These are phyloP conservation scores for Lepiota venenata DNA, from an alignment of 768 basidiomycete species.

Conservation along the genomic window DNA sequence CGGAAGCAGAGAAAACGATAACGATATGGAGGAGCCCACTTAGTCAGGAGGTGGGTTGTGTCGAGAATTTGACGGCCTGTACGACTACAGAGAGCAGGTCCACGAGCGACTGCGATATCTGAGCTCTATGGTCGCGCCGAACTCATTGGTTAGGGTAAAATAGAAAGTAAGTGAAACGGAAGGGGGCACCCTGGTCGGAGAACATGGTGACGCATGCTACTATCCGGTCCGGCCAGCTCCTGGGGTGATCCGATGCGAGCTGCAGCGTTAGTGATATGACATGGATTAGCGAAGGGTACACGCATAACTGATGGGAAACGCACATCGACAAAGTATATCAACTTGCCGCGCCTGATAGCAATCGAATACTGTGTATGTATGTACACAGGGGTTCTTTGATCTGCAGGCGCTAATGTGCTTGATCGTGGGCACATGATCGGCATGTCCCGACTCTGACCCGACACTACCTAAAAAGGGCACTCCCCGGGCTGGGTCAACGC, in stretches of 20 bases:
- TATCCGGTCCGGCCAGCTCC: conserved; percentile 78
- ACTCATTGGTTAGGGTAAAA: not conserved
- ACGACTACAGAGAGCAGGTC: conserved; percentile 71
- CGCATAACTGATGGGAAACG: conserved; percentile 22
- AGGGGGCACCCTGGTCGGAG: conserved; percentile 51
- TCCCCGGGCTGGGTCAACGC: no score
- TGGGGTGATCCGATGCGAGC: conserved; percentile 54
- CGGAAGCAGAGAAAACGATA: conserved; percentile 46
- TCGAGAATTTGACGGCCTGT: conserved; percentile 58
- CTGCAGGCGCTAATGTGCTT: conserved; percentile 67
- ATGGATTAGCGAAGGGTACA: conserved; percentile 8
- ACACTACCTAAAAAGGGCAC: no score
- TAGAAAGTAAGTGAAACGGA: not conserved
- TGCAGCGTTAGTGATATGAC: conserved; percentile 65
- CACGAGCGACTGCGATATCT: conserved; percentile 61
- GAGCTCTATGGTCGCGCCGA: conserved; percentile 37
- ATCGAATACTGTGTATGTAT: no score
- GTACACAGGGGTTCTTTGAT: no score
- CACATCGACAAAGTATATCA: conserved; percentile 86
- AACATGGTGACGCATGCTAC: conserved; percentile 59
- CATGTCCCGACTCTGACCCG: no score
- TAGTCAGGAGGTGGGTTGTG: conserved; percentile 43
- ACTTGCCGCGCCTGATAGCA: conserved; percentile 51
- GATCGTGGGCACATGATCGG: no score
- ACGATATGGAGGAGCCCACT: conserved; percentile 37